Percentiles rank a stretch among this genome's conserved stretches.
These are phyloP conservation scores for Phaseolus lunatus DNA, from an alignment of 306 rosid genomes.

Conservation along the genomic window DNA sequence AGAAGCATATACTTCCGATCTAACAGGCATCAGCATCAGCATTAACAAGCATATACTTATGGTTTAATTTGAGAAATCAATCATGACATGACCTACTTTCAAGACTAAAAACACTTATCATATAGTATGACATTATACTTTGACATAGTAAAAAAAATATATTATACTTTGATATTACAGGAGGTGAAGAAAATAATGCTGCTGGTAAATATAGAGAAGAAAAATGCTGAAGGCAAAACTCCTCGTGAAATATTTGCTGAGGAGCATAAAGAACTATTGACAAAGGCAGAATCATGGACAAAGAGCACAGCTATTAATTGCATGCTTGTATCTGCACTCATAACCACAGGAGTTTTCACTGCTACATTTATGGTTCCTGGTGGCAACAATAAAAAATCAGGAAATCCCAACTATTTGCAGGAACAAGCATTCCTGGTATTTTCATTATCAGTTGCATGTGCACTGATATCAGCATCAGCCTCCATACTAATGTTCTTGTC, in stretches of 20 bases:
- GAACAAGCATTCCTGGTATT: slow-evolving; percentile 43
- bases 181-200: slow-evolving; percentile 57
- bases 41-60: background rate
- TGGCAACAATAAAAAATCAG: slow-evolving; percentile 35
- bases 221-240: slow-evolving; percentile 38
- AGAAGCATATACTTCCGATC: too few relatives aligned
- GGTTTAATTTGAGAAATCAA: background rate
- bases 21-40: too few relatives aligned
- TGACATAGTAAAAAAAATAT: too few relatives aligned
- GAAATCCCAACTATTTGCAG: slow-evolving; percentile 43
- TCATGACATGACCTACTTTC: background rate
- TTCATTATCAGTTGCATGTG: slow-evolving; percentile 49
- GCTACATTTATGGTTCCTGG: slow-evolving; percentile 58
- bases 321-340: slow-evolving; percentile 56
- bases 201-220: slow-evolving; percentile 41
- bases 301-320: slow-evolving; percentile 51
- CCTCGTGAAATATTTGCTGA: slow-evolving; percentile 48
- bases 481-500: slow-evolving; percentile 59
- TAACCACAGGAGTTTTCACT: slow-evolving; percentile 52
- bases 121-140: too few relatives aligned
- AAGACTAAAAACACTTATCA: background rate
- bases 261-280: slow-evolving; percentile 44
- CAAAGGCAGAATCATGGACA: slow-evolving; percentile 62
- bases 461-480: slow-evolving; percentile 57
- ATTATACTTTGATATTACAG: slow-evolving; percentile 33